Evolutionary conservation across 805 yeast species (phyloP).

Genomic region (Yamadazyma phyllophila): DNA sequence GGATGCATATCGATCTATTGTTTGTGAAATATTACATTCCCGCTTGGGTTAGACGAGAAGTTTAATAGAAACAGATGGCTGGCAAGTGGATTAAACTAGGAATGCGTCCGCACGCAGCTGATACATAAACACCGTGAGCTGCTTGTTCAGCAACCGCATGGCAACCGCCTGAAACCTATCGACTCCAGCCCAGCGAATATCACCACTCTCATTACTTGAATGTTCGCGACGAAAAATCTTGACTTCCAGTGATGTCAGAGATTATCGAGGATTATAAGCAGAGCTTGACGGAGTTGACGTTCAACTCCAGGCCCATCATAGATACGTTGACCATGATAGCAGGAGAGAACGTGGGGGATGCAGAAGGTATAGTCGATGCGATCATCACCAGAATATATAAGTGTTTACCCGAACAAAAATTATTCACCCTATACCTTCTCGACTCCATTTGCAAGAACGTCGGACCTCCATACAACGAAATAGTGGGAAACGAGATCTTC

Average conservation of each 20-base stretch:
- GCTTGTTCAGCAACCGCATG: too few relatives aligned
- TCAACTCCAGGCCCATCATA: constrained; percentile 88
- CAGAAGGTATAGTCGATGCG: constrained; percentile 73
- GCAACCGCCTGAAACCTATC: too few relatives aligned
- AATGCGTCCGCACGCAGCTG: too few relatives aligned
- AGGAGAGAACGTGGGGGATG: constrained; percentile 74
- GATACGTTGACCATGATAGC: constrained; percentile 82
- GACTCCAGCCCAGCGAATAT: too few relatives aligned
- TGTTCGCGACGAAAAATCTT: neutral
- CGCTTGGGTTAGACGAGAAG: neutral
- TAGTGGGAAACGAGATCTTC: constrained; percentile 69
- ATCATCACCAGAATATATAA: constrained; percentile 71
- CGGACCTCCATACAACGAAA: constrained; percentile 83
- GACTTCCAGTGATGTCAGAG: constrained; percentile 6
- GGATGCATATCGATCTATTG: neutral
- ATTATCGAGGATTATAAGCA: constrained; percentile 58
- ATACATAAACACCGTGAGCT: too few relatives aligned
- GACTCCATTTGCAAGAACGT: constrained; percentile 91
- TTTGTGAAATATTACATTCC: neutral
- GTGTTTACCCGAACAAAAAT: constrained; percentile 79
- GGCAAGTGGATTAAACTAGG: neutral
- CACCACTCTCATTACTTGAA: neutral
- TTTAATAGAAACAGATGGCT: neutral
- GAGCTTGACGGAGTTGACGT: constrained; percentile 73
- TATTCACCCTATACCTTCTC: constrained; percentile 77